Evolutionary conservation across 306 rosid genomes (phyloP).

Genomic region (Cucurbita moschata): DNA sequence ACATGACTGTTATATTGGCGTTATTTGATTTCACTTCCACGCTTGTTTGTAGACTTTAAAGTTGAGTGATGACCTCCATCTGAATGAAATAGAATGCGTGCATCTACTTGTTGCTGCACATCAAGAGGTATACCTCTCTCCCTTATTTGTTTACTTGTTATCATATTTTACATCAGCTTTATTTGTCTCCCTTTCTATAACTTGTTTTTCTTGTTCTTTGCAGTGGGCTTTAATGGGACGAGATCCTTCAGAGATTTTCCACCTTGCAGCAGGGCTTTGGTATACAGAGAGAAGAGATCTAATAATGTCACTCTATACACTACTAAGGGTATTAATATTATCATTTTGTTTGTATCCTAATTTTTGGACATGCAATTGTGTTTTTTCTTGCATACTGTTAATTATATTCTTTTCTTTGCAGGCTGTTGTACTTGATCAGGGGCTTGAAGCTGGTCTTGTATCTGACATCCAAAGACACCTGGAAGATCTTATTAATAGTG

Average conservation of each 20-base stretch:
- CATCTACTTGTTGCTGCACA: slow-evolving; percentile 68
- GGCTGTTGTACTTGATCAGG: slow-evolving; percentile 97
- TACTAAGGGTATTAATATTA: slow-evolving; percentile 51
- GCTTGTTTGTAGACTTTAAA: slow-evolving; percentile 55
- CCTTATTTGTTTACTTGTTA: background rate
- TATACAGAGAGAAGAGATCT: slow-evolving; percentile 92
- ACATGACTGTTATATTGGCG: background rate
- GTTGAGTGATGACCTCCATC: slow-evolving; percentile 86
- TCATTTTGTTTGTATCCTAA: slow-evolving; percentile 2
- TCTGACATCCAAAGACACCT: slow-evolving; percentile 68
- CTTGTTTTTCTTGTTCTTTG: background rate
- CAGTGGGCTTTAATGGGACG: slow-evolving; percentile 95
- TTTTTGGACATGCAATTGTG: background rate
- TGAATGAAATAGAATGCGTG: slow-evolving; percentile 82
- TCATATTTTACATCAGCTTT: background rate
- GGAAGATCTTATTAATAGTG: slow-evolving; percentile 68
- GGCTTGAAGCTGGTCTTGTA: slow-evolving; percentile 62
- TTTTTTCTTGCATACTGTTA: background rate
- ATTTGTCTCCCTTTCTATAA: background rate
- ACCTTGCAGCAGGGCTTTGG: slow-evolving; percentile 89
- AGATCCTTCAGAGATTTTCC: slow-evolving; percentile 63
- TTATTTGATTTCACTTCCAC: slow-evolving; percentile 8
- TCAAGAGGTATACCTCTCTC: slow-evolving; percentile 54
- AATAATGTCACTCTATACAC: slow-evolving; percentile 68
- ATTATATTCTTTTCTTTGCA: slow-evolving; percentile 17